Evolutionary conservation across 768 basidiomycete genomes (phyloP), one percentile per base, ranked within the genome.

Genomic region (Rhizopogon rudus): DNA sequence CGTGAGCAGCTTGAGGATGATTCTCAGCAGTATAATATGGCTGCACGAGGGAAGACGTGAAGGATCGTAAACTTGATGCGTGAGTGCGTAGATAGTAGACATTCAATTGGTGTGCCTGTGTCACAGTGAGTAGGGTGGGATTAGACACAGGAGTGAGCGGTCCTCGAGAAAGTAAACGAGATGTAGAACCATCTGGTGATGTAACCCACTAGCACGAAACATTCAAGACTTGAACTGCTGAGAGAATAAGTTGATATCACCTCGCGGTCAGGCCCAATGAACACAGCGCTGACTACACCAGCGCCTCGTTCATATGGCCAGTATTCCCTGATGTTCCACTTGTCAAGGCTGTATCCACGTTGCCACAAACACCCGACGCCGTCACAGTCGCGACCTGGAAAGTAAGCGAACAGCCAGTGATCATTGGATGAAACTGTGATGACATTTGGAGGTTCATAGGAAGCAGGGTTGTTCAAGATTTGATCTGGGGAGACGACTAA

Each of bases 331-430:
- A 86, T 69, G 4, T 52, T 67, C 86, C 90, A 91, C 29, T 63
- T 74, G 60, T 91, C 86, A 31, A 87, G 69, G 57, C 82, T 81
- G 10, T 71, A 55, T 3, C 77, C 83, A 33, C 80, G 77, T 46
- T 73, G 75, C 87, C 88, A 91, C 14, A 90, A 60, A 63, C 88
- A 87, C 12, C 78, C 82, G 42, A 80, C 67, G 10, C 87, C 86
- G 56, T 83, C 82, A 1, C 70, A 66, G 25, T 76, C 77, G 31
- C 72, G 71, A 40, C 83, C 75, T 10, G 88, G 87, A 63, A 87
- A 91, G 63, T 84, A 91, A 1, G 87, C 88, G 62, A 89, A 90
- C 5, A 91, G 64, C 82, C 80, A 86, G 46, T 77, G 74, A 57
- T 84, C 82, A 29, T 72, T 71, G 3, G 85, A 77, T 5, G 83